Conservation (phyloP, 306 rosid genomes). For the Glycine tomentella region DNA sequence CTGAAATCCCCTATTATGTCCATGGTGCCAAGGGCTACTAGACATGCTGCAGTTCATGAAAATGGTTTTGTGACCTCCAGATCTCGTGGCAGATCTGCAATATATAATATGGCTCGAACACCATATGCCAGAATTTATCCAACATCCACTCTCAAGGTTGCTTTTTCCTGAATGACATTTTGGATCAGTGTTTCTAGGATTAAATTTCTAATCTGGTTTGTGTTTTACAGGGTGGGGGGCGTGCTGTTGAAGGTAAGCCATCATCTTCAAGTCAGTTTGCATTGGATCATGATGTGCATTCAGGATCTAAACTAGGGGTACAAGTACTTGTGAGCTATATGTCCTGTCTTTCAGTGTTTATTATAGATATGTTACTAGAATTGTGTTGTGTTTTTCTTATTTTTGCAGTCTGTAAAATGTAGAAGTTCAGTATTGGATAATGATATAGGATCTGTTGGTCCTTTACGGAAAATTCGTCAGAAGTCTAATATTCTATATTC, state of each 20-base stretch:
- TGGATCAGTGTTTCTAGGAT: slow-evolving; percentile 15
- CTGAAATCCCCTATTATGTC: slow-evolving; percentile 60
- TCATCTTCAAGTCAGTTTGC: slow-evolving; percentile 65
- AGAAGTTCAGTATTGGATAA: slow-evolving; percentile 72
- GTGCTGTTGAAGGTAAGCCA: slow-evolving; percentile 56
- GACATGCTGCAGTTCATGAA: slow-evolving; percentile 58
- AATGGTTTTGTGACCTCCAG: slow-evolving; percentile 83
- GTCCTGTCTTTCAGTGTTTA: slow-evolving; percentile 22
- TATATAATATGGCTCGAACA: slow-evolving; percentile 83
- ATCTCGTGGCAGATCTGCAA: slow-evolving; percentile 86
- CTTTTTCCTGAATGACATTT: slow-evolving; percentile 20
- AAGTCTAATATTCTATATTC: slow-evolving; percentile 73
- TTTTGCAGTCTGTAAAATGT: slow-evolving; percentile 70
- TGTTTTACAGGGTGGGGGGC: slow-evolving; percentile 59
- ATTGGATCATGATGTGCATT: slow-evolving; percentile 58
- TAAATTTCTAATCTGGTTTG: slow-evolving; percentile 37
- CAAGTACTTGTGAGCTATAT: slow-evolving; percentile 20
- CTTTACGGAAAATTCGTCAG: slow-evolving; percentile 80
- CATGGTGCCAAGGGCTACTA: slow-evolving; percentile 61
- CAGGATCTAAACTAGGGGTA: slow-evolving; percentile 75
- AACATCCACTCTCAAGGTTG: slow-evolving; percentile 67
- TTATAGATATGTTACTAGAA: slow-evolving; percentile 26
- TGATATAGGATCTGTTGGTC: slow-evolving; percentile 87
- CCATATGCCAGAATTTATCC: slow-evolving; percentile 79
- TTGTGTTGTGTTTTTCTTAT: slow-evolving; percentile 22